phyloP scores from a whole-genome alignment of 371 early-diverging fungal species.

The Chytridiales sp. region DNA sequence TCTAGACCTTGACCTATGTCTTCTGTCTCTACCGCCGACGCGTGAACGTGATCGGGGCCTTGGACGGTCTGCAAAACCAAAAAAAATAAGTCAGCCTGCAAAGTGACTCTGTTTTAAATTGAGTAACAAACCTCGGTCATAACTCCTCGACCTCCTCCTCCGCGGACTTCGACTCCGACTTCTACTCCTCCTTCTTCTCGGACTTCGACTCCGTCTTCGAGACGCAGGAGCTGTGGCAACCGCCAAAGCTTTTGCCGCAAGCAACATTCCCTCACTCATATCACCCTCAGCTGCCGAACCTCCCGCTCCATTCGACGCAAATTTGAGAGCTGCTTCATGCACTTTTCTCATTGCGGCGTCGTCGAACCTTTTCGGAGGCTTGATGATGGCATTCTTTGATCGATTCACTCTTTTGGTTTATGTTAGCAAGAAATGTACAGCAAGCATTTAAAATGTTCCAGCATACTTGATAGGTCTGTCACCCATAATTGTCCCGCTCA shows the following conservation, averaged over 20 bases:
- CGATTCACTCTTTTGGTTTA: constrained; percentile 52
- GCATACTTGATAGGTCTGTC: constrained; percentile 57
- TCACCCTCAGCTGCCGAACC: constrained; percentile 11
- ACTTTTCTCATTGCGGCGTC: constrained; percentile 48
- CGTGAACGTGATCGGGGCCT: constrained; percentile 34
- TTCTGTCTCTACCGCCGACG: constrained; percentile 8
- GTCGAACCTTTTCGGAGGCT: constrained; percentile 34
- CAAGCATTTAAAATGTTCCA: not conserved
- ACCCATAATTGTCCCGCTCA: constrained; percentile 57
- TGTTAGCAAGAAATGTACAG: not conserved
- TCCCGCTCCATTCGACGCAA: constrained; percentile 20
- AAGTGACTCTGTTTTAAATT: not conserved
- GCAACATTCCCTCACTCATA: constrained; percentile 3
- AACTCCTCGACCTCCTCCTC: not conserved
- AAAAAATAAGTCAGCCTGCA: not conserved
- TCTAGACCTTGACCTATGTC: constrained; percentile 31
- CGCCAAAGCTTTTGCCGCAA: not conserved
- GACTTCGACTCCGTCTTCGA: not conserved
- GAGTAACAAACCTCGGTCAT: not conserved
- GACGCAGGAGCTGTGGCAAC: constrained; percentile 2
- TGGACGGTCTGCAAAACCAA: constrained; percentile 12
- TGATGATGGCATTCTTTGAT: constrained; percentile 68
- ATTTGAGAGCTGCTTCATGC: constrained; percentile 45
- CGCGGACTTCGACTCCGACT: constrained; percentile 19
- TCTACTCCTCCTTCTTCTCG: not conserved